phyloP scores from a whole-genome alignment of 257 asterid genomes.

The Prunella vulgaris region DNA sequence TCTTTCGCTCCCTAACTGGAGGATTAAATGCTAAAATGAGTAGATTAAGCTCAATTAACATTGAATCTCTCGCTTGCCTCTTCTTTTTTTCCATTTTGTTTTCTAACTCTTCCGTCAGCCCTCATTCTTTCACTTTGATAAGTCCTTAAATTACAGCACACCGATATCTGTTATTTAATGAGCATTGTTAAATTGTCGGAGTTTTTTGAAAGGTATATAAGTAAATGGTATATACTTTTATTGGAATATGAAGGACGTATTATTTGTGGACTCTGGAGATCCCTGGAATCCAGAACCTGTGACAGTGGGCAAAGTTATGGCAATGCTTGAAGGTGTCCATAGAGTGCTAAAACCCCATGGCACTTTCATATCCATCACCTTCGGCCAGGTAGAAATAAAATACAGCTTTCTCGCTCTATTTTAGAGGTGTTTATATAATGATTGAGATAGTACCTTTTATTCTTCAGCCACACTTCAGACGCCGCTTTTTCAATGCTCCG shows the following conservation, averaged over 20 bases:
- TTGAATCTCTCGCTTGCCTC: not conserved
- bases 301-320: conserved; percentile 65
- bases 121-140: not conserved
- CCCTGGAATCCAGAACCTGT: conserved; percentile 90
- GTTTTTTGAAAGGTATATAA: not conserved
- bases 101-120: not conserved
- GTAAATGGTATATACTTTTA: not conserved
- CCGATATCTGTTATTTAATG: not conserved
- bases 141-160: not conserved
- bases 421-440: not conserved
- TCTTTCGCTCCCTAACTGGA: conserved; percentile 1
- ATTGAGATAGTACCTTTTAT: not conserved
- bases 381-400: conserved; percentile 70
- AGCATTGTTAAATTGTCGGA: not conserved
- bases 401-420: not conserved
- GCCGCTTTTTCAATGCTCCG: conserved; percentile 61
- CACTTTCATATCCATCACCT: conserved; percentile 76
- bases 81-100: not conserved
- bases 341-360: conserved; percentile 83
- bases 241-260: conserved; percentile 67
- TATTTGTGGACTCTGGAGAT: conserved; percentile 94
- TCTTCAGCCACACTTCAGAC: conserved; percentile 89
- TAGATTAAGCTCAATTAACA: not conserved
- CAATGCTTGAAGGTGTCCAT: conserved; percentile 81
- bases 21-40: not conserved